A percentile compares a stretch with the other conserved stretches of the same genome.
Conservation (phyloP, 257 asterid species). For the Solanum chilense region DNA sequence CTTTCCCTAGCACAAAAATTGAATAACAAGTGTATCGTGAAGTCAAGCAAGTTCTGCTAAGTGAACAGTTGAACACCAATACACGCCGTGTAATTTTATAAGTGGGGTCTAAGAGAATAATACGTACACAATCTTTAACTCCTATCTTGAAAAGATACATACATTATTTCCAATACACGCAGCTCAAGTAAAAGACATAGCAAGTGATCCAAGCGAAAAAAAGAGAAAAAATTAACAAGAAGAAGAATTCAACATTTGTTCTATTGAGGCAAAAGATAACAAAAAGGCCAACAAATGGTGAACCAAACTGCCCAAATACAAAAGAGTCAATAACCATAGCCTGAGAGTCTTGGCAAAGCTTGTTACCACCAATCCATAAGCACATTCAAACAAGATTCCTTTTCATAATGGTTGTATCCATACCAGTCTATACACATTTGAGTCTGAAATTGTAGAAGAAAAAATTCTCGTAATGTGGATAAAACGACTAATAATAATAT, state of each 20-base stretch:
- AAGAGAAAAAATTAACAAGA: too few species aligned
- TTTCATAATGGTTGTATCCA: background rate
- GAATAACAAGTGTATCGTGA: background rate
- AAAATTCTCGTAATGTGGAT: too few species aligned
- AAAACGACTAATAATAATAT: background rate
- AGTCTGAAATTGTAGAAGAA: too few species aligned
- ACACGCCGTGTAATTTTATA: background rate
- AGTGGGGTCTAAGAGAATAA: background rate
- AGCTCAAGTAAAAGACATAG: background rate
- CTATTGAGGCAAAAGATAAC: too few species aligned
- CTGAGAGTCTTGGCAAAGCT: too few species aligned
- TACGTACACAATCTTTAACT: background rate
- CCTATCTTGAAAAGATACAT: background rate
- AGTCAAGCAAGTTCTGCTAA: background rate
- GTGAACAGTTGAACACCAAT: background rate
- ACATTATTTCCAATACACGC: rapidly evolving
- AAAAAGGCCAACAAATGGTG: too few species aligned
- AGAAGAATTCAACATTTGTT: too few species aligned
- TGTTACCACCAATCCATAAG: background rate
- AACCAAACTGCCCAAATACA: too few species aligned
- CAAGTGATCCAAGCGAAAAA: background rate
- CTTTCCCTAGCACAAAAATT: background rate
- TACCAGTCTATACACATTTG: background rate
- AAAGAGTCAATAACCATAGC: too few species aligned
- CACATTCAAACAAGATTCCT: background rate